These are phyloP conservation scores for Melanomma pulvis-pyrius DNA, from an alignment of 495 filamentous ascomycete genomes.

Conservation along the genomic window DNA sequence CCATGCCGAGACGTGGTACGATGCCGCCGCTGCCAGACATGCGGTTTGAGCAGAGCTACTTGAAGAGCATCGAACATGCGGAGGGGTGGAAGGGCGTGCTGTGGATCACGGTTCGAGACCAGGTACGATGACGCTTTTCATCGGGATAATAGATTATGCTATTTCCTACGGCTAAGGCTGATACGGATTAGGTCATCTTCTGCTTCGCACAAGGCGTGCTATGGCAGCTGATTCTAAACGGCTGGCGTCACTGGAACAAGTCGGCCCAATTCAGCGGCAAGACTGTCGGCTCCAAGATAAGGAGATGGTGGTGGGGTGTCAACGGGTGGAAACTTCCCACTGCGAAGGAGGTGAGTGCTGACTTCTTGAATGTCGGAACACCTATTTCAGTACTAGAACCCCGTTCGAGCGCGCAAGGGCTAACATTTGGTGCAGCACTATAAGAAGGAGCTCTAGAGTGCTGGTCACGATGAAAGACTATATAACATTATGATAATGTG, in stretches of 20 bases:
- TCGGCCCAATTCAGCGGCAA: slow-evolving; percentile 69
- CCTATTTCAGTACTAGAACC: not conserved
- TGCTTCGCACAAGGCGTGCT: slow-evolving; percentile 79
- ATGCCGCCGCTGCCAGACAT: slow-evolving; percentile 90
- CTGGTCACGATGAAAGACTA: slow-evolving; percentile 23
- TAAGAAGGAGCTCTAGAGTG: slow-evolving; percentile 33
- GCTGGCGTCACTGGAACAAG: slow-evolving; percentile 84
- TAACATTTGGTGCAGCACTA: slow-evolving; percentile 32
- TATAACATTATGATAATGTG: not conserved
- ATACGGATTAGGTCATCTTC: slow-evolving; percentile 66
- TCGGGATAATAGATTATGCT: slow-evolving; percentile 19
- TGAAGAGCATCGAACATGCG: slow-evolving; percentile 77
- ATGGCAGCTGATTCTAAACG: slow-evolving; percentile 77
- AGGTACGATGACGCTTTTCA: slow-evolving; percentile 56
- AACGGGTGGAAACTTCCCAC: slow-evolving; percentile 79
- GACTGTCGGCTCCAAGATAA: slow-evolving; percentile 67
- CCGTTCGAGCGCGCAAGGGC: not conserved
- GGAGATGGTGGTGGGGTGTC: slow-evolving; percentile 89
- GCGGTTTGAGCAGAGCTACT: slow-evolving; percentile 95
- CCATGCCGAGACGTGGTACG: slow-evolving; percentile 54
- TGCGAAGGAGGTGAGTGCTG: slow-evolving; percentile 54
- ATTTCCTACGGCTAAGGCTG: slow-evolving; percentile 2
- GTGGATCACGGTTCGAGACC: slow-evolving; percentile 85
- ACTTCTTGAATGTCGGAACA: slow-evolving; percentile 23
- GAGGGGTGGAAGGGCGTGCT: slow-evolving; percentile 74